Evolutionary conservation across 352 stramenopile species (phyloP).

Genomic region (Globisporangium nodosum): DNA sequence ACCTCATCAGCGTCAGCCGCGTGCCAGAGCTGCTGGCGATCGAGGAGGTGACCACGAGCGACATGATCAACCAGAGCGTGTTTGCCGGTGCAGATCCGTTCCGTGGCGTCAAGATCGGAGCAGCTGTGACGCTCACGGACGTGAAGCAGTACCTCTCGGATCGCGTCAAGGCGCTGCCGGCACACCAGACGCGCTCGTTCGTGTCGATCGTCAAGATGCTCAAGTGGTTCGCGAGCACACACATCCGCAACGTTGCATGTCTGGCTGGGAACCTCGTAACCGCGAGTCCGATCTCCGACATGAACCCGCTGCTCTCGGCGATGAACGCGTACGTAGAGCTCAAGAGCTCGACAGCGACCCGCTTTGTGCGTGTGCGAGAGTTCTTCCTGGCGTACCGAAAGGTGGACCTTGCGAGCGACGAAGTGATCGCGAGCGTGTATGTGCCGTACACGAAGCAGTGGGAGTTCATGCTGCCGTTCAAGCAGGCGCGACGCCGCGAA

Average conservation of each 20-base stretch:
- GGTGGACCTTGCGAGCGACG: constrained; percentile 81
- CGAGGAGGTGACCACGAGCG: constrained; percentile 22
- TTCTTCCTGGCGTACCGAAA: constrained; percentile 96
- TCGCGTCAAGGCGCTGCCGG: constrained; percentile 25
- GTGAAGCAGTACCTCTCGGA: constrained; percentile 58
- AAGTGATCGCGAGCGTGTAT: constrained; percentile 91
- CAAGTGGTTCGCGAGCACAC: constrained; percentile 96
- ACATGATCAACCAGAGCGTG: constrained; percentile 50
- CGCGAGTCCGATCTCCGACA: constrained; percentile 95
- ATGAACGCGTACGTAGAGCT: constrained; percentile 80
- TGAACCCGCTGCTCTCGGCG: constrained; percentile 93
- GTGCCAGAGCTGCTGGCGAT: constrained; percentile 59
- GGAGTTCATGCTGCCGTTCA: constrained; percentile 94
- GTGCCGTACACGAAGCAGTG: constrained; percentile 83
- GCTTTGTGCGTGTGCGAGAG: constrained; percentile 73
- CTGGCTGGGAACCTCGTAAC: constrained; percentile 96
- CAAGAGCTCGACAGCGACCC: constrained; percentile 22
- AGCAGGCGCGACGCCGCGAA: constrained; percentile 92
- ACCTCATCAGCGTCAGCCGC: constrained; percentile 67
- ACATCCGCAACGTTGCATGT: constrained; percentile 96
- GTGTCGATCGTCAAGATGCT: constrained; percentile 86
- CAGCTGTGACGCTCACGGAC: constrained; percentile 66
- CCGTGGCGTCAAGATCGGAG: constrained; percentile 74
- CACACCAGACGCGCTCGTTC: constrained; percentile 46
- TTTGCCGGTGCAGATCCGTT: constrained; percentile 33